Percentiles rank a stretch among this genome's conserved stretches.
Conservation (phyloP, 306 rosid species). For the Canavalia ensiformis region DNA sequence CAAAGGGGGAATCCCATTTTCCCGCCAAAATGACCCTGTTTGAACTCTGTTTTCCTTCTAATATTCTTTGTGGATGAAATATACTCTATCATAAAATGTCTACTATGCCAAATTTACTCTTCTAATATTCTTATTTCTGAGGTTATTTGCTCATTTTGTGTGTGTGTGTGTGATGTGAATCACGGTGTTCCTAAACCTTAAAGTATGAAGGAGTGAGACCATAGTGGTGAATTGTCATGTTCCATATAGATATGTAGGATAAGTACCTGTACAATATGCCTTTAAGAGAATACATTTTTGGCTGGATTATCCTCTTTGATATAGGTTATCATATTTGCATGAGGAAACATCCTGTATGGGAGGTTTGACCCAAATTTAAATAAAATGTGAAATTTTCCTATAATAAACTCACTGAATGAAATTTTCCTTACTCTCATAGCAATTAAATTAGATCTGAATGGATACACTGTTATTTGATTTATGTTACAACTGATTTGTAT, state of each 20-base stretch:
- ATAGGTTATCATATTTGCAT: constrained; percentile 19
- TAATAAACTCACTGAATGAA: background rate
- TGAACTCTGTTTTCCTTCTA: no score
- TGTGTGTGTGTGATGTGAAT: background rate
- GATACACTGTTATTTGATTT: background rate
- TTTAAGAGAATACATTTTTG: constrained; percentile 30
- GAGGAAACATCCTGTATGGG: constrained; percentile 6
- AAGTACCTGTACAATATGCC: background rate
- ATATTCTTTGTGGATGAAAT: no score
- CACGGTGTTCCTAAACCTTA: background rate
- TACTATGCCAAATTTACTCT: no score
- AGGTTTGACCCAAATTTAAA: constrained; percentile 3
- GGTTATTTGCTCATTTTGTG: background rate
- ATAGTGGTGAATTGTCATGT: constrained; percentile 4
- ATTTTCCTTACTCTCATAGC: constrained; percentile 4
- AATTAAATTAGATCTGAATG: constrained; percentile 22
- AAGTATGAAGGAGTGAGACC: background rate
- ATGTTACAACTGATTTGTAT: constrained; percentile 23
- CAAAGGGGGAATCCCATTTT: no score
- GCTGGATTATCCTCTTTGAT: constrained; percentile 28
- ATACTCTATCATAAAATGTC: no score
- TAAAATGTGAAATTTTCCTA: constrained; percentile 3
- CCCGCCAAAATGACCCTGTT: no score
- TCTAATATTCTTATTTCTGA: no score
- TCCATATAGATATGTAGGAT: constrained; percentile 15